Conservation (phyloP, 2,329 filamentous ascomycete genomes). For the Xylaria sp. region DNA sequence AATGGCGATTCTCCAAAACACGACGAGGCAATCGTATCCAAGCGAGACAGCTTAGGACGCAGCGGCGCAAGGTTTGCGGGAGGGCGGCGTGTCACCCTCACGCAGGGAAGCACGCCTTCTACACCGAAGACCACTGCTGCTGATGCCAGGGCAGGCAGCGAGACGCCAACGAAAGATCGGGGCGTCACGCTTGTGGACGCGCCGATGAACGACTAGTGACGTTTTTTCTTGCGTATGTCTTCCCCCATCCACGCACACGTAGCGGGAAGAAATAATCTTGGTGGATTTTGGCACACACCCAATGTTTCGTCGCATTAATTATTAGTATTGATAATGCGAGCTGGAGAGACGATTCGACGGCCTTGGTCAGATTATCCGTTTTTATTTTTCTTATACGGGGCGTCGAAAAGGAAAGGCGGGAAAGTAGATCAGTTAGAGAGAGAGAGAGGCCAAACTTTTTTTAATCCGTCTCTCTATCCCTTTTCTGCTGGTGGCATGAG, state of each 20-base stretch:
- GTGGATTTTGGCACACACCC: conserved; percentile 4
- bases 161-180: conserved; percentile 47
- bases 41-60: conserved; percentile 67
- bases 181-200: conserved; percentile 63
- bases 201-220: conserved; percentile 61
- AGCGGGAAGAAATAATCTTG: background rate
- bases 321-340: conserved; percentile 28
- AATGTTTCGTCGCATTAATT: conserved; percentile 17
- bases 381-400: conserved; percentile 16
- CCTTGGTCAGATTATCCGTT: conserved; percentile 18
- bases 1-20: conserved; percentile 56
- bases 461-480: background rate
- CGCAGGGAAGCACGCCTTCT: conserved; percentile 46
- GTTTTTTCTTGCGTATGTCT: conserved; percentile 19
- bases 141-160: conserved; percentile 39
- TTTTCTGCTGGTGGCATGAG: conserved; percentile 6
- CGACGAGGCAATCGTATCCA: conserved; percentile 69
- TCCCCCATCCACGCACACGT: background rate
- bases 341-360: background rate
- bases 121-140: conserved; percentile 40
- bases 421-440: conserved; percentile 1
- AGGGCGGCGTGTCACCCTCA: conserved; percentile 59
- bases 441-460: background rate
- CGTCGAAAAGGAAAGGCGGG: conserved; percentile 25
- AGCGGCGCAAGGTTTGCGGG: conserved; percentile 63